phyloP scores from a whole-genome alignment of 768 basidiomycete species.

The Podaxis sp. region DNA sequence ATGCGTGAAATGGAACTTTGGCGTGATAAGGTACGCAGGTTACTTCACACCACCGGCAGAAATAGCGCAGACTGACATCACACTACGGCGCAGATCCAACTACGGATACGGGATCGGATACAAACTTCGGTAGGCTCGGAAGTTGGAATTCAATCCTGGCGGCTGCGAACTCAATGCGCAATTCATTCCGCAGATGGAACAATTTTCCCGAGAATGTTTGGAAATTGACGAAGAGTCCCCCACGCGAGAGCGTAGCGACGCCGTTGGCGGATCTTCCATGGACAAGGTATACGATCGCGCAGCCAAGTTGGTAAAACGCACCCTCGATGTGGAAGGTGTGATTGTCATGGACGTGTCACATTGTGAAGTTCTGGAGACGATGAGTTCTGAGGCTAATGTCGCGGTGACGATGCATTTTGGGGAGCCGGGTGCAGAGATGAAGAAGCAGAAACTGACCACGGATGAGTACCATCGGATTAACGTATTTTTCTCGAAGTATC shows the following conservation, averaged over 20 bases:
- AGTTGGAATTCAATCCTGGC: neutral
- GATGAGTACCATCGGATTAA: constrained; percentile 77
- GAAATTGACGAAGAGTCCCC: constrained; percentile 75
- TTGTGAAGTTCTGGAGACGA: constrained; percentile 81
- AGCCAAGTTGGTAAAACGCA: constrained; percentile 83
- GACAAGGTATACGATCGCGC: constrained; percentile 90
- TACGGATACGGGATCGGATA: constrained; percentile 87
- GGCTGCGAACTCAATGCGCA: neutral
- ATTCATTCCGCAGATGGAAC: constrained; percentile 71
- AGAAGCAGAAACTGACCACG: constrained; percentile 53
- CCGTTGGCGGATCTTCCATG: constrained; percentile 56
- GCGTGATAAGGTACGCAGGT: constrained; percentile 74
- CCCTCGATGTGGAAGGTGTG: constrained; percentile 90
- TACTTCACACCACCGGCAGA: neutral
- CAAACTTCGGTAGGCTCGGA: constrained; percentile 71
- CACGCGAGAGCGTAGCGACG: constrained; percentile 32
- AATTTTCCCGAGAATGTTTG: constrained; percentile 91
- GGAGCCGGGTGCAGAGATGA: constrained; percentile 51
- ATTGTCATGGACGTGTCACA: constrained; percentile 92
- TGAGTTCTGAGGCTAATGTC: constrained; percentile 58
- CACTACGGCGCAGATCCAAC: constrained; percentile 63
- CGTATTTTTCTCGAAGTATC: constrained; percentile 74
- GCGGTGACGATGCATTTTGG: constrained; percentile 74
- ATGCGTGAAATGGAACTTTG: constrained; percentile 97
- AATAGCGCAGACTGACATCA: neutral